Evolutionary conservation across 768 basidiomycete genomes (phyloP), one percentile per base, ranked within the genome.

Genomic region (Calocybe gangraenosa): DNA sequence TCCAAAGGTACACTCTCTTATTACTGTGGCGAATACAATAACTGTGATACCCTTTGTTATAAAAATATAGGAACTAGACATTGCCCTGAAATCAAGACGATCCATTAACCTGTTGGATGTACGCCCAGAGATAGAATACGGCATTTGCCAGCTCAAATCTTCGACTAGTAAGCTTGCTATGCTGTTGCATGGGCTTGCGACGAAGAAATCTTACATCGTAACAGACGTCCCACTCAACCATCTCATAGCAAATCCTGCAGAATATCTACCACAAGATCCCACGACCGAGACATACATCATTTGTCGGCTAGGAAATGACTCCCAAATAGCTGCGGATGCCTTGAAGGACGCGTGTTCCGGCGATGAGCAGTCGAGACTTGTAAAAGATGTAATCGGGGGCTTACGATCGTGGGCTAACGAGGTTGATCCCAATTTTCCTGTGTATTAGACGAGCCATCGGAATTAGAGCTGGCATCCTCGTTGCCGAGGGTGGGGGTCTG

Each of bases 251-350:
- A 67, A 82, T 44, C 92, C 91, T 0, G 50, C 60, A n/a, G 53
- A 63, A 1, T 62, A 70, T 42, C 40, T 81, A n/a, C 56, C 67
- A 5, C 31, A 51, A 2, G 51, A 58, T 32, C 38, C 47, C 20
- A 42, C 49, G 15, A 59, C 52, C 8, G 61, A 69, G 7, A 68
- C 69, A 5, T 81, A 81, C 48, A 67, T 96, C 14, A 64, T 96
- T 20, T 98, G 94, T 64, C 76, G 91, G 22, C 70, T 92, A 17
- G 94, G 95, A 3, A 98, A 97, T 57, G 95, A 97, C 62, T 95
- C 92, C 1, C 89, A 92, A 61, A 76, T 90, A 15, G 95, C 93
- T 22, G 92, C 82, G 0, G 71, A 81, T 28, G 81, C 82, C 4
- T 57, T 91, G 15, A 63, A 75, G 45, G 58, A 56, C 14, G 67